Evolutionary conservation across 2,329 filamentous ascomycete species (phyloP), one percentile per base, ranked within the genome.

Genomic region (Colletotrichum limetticola): DNA sequence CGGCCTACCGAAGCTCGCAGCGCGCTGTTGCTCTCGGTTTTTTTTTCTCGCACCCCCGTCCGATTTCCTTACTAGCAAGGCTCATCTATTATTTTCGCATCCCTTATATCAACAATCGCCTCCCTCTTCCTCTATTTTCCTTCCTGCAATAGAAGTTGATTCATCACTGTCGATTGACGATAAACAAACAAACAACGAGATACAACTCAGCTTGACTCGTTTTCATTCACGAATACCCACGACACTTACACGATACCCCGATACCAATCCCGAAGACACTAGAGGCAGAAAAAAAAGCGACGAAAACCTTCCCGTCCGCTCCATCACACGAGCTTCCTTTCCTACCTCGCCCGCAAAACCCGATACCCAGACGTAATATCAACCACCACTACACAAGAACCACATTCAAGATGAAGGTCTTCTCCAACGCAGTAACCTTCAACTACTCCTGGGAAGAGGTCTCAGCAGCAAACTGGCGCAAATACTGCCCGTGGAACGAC

Each of bases 371-470:
- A 49, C n/a, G 42, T n/a, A 49, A 16, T 42, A 42, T 16, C 37
- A 53, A 65, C 57, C 28, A 65, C 28, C 22, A 30, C 62, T 11
- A 35, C 28, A 32, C 30, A 32, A 46, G 42, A 24, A 79, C 66
- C 16, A 65, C 71, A 55, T 57, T 66, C 78, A 85, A 72, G 65
- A 98, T 99, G 97, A 98, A 97, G 89, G 94, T 98, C 85, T 98
- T 98, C 81, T 94, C 94, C 78, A 97, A 95, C 80, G 87, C 88
- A 52, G 94, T 95, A 84, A 95, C 95, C 74, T 99, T 97, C 86
- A 90, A 98, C 86, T 99, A 99, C 88, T 97, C 96, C 58, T 99
- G 97, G 97, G 95, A 98, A 80, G 96, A 98, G 84, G 97, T 99
- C 46, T 98, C 95, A 30, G 95, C 95, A 16, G 95, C 94, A 82